A percentile compares a stretch with the other conserved stretches of the same genome.
These are phyloP conservation scores for Ustilago shanxiensis DNA, from an alignment of 1,284 basidiomycete genomes.

Conservation along the genomic window DNA sequence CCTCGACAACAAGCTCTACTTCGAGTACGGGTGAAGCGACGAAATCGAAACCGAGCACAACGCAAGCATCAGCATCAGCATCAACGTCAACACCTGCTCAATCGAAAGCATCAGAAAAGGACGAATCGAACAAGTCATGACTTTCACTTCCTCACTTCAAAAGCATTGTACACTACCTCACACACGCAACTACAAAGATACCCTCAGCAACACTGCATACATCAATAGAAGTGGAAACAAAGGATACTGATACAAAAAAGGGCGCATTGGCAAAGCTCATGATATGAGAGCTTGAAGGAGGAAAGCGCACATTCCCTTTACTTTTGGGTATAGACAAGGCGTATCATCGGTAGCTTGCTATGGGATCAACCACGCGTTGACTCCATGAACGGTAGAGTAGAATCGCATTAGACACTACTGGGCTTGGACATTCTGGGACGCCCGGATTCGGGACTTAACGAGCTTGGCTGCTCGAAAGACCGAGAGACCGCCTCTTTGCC, in stretches of 20 bases:
- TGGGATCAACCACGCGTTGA: no score
- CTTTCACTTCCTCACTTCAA: no score
- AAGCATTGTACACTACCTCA: background rate
- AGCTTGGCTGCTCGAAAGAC: background rate
- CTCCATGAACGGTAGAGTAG: no score
- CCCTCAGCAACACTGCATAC: background rate
- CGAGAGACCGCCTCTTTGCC: background rate
- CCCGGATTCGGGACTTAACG: background rate
- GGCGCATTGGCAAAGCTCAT: background rate
- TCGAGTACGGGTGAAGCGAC: background rate
- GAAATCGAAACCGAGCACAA: background rate
- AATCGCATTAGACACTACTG: background rate
- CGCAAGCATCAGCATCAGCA: background rate
- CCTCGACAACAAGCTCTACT: background rate
- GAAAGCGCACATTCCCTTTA: background rate
- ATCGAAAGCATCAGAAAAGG: background rate
- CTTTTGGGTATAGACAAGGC: background rate
- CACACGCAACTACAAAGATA: background rate
- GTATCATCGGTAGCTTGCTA: no score
- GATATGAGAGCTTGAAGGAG: background rate
- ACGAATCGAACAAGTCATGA: slow-evolving; percentile 1
- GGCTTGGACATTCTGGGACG: background rate
- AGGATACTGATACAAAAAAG: slow-evolving; percentile 1
- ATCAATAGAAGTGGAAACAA: background rate
- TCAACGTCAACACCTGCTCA: background rate